phyloP scores from a whole-genome alignment of 2,329 filamentous ascomycete genomes.

The Fusarium proliferatum region DNA sequence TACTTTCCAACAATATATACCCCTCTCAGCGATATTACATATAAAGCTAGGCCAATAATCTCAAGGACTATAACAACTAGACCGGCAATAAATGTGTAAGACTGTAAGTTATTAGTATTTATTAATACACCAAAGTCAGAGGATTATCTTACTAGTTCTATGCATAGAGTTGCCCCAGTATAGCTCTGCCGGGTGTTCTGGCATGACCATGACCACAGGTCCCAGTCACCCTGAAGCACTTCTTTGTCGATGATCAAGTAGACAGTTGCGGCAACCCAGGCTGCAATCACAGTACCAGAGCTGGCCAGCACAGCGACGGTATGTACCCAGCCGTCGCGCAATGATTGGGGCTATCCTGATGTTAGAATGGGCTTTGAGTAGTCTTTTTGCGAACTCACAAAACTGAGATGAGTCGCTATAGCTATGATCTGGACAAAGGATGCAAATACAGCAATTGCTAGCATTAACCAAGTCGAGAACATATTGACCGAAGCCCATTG shows the following conservation, averaged over 20 bases:
- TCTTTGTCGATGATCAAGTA: conserved; percentile 14
- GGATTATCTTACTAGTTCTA: neutral
- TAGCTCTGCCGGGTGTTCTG: conserved; percentile 1
- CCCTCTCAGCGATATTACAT: neutral
- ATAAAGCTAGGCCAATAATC: neutral
- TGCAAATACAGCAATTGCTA: neutral
- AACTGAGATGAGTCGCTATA: neutral
- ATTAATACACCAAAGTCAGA: rapidly evolving
- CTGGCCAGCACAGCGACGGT: neutral
- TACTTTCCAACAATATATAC: conserved; percentile 9
- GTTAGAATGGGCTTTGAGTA: neutral
- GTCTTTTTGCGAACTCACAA: neutral
- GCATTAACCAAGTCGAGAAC: conserved; percentile 16
- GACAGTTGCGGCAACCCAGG: neutral
- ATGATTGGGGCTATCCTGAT: neutral
- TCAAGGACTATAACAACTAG: neutral
- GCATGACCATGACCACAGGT: conserved; percentile 20
- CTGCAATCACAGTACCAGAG: neutral
- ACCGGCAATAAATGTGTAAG: neutral
- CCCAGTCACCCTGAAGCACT: neutral
- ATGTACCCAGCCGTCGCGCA: conserved; percentile 1
- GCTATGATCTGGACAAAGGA: neutral
- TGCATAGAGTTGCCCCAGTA: neutral
- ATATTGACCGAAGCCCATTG: neutral
- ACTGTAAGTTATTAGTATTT: neutral